Base-by-base conservation (phyloP, 1,139 yeast species). In the Yamadazyma epiphylla region DNA sequence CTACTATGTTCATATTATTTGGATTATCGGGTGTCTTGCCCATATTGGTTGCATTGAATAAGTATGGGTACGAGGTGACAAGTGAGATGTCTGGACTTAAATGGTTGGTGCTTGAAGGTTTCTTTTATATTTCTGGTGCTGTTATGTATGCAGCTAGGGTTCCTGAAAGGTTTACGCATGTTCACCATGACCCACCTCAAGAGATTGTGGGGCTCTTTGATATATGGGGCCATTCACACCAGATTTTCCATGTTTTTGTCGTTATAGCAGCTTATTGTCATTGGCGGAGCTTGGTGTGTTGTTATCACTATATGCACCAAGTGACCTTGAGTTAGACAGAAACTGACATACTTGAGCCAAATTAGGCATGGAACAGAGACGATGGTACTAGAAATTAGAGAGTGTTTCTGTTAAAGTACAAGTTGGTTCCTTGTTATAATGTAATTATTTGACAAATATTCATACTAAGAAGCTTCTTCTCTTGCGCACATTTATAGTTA, bases 21-120 rank as follows among this genome's bases (percentile, higher is more conserved):
- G 96, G 96, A 0, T 64, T 87, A 17, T 79, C 89, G 0, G 94
- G 94, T 0, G 66, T 74, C 0, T 55, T 87, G 6, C 96, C 96
- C 0, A 67, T 88, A 1, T 30, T 72, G 0, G 65, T 62, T 4
- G 86, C 87, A 0, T 38, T 70, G 5, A 38, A 43, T 9, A 38
- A 52, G 13, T 74, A 34, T 51, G 65, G 62, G 17, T 32, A 29
- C 28, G 48, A 42, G 2, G 74, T 64, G 25, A 74, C 86, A 1
- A 54, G 58, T 31, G 49, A 51, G 5, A 60, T 88, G 31, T 60
- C 80, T 8, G 79, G 78, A 12, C 57, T 84, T 12, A 51, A 53
- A 13, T 87, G 85, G 80, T 60, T 88, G 11, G 43, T 77, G 2
- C 43, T 66, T 5, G 96, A 87, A 53, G 96, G 88, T 0, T 50